A percentile compares a stretch with the other conserved stretches of the same genome.
These are phyloP conservation scores for Mentha longifolia DNA, from an alignment of 257 asterid species.

Conservation along the genomic window DNA sequence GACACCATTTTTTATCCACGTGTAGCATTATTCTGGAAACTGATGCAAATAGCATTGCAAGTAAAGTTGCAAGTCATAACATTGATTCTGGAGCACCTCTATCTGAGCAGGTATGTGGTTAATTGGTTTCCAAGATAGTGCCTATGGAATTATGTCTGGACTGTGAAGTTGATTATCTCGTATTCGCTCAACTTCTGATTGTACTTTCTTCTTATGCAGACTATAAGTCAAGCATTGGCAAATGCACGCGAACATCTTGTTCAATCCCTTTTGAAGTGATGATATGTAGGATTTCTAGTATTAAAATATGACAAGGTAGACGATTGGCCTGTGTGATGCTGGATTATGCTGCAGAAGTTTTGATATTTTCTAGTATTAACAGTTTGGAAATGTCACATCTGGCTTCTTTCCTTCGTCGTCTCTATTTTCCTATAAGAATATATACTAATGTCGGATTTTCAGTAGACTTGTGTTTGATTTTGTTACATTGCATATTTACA, in stretches of 20 bases:
- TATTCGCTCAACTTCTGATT: constrained; percentile 25
- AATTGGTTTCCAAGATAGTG: not conserved
- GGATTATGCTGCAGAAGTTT: constrained; percentile 21
- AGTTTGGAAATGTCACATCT: not conserved
- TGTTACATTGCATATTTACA: not conserved
- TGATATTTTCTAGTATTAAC: not conserved
- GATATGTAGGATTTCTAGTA: not conserved
- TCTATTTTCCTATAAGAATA: not conserved
- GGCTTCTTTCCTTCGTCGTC: not conserved
- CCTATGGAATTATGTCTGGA: not conserved
- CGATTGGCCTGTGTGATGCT: not conserved
- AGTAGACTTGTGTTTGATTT: not conserved
- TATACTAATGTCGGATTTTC: not conserved
- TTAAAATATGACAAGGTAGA: constrained; percentile 15
- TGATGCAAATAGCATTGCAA: constrained; percentile 52
- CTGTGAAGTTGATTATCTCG: not conserved
- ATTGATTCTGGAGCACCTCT: constrained; percentile 52
- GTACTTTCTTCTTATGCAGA: constrained; percentile 46
- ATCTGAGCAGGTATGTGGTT: constrained; percentile 55
- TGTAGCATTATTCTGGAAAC: constrained; percentile 54
- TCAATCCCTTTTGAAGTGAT: constrained; percentile 71
- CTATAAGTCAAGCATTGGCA: constrained; percentile 73
- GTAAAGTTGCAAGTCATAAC: constrained; percentile 51
- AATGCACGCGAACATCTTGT: constrained; percentile 79
- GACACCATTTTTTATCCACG: not conserved